Evolutionary conservation across 2,329 filamentous ascomycete genomes (phyloP).

Genomic region (Fusarium secorum): DNA sequence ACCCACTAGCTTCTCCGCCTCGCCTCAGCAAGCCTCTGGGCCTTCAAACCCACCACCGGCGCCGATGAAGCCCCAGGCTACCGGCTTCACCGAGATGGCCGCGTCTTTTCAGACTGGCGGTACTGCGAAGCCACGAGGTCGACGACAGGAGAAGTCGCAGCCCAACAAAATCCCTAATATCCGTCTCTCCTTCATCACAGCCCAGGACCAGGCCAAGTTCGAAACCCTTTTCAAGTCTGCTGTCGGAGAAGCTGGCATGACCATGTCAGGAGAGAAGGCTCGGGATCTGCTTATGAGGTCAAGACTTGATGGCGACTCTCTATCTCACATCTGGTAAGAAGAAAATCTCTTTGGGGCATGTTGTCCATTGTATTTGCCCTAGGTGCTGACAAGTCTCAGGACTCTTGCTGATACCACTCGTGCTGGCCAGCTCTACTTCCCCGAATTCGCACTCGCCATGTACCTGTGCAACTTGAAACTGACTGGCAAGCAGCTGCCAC

Average conservation of each 20-base stretch:
- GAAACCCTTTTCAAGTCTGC: conserved; percentile 98
- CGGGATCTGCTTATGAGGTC: conserved; percentile 89
- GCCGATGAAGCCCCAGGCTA: conserved; percentile 71
- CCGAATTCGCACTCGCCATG: conserved; percentile 97
- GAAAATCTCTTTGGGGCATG: conserved; percentile 27
- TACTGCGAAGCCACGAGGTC: conserved; percentile 54
- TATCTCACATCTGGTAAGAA: conserved; percentile 90
- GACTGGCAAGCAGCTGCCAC: conserved; percentile 83
- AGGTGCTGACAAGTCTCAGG: conserved; percentile 57
- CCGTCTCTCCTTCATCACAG: conserved; percentile 93
- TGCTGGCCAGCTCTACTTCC: conserved; percentile 94
- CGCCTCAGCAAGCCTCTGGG: conserved; percentile 59
- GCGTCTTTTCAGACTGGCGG: conserved; percentile 68
- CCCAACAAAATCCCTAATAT: conserved; percentile 90
- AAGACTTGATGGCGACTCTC: conserved; percentile 82
- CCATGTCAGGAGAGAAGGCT: conserved; percentile 91
- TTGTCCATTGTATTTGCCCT: background rate
- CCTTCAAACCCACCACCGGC: conserved; percentile 61
- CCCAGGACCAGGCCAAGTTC: conserved; percentile 93
- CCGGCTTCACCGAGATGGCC: conserved; percentile 72
- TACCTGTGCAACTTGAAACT: conserved; percentile 96
- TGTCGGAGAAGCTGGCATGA: conserved; percentile 81
- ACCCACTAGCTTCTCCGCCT: conserved; percentile 55
- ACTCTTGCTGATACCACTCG: conserved; percentile 94
- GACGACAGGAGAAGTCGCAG: conserved; percentile 57